Percentiles rank a stretch among this genome's conserved stretches.
Conservation (phyloP, 495 filamentous ascomycete species). For the Hypoxylon fuscum region DNA sequence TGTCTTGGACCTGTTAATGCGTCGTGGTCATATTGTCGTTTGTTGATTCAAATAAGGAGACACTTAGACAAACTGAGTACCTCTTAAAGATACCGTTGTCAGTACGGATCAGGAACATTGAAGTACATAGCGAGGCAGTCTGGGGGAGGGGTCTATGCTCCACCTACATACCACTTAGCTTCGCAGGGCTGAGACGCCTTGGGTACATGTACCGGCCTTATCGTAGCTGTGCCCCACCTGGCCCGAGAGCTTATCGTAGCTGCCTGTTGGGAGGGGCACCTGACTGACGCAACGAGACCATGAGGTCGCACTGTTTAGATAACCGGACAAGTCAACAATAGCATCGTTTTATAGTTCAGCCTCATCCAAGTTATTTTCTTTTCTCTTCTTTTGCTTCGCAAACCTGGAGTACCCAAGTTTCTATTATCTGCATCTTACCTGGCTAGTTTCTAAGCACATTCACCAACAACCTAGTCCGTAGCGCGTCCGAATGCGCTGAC, state of each 20-base stretch:
- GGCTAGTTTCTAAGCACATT: too few species aligned
- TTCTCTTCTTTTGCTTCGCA: background rate
- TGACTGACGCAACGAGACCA: slow-evolving; percentile 29
- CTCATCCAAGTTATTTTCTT: slow-evolving; percentile 1
- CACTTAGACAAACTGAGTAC: too few species aligned
- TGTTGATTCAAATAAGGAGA: too few species aligned
- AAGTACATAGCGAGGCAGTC: too few species aligned
- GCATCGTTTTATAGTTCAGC: background rate
- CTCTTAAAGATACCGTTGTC: too few species aligned
- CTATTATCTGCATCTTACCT: too few species aligned
- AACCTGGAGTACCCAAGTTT: background rate
- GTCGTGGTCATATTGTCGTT: too few species aligned
- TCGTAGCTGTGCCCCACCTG: slow-evolving; percentile 21
- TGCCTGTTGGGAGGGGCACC: slow-evolving; percentile 21
- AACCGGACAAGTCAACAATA: background rate
- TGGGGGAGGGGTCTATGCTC: too few species aligned
- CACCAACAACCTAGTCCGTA: too few species aligned
- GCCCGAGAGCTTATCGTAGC: slow-evolving; percentile 25
- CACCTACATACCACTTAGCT: background rate
- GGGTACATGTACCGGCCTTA: slow-evolving; percentile 18
- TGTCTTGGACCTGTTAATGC: too few species aligned
- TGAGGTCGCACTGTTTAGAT: too few species aligned
- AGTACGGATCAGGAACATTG: too few species aligned
- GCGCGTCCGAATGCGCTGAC: slow-evolving; percentile 12
- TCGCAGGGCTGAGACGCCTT: slow-evolving; percentile 27